These are phyloP conservation scores for Scutellaria barbata DNA, from an alignment of 257 asterid genomes.

Conservation along the genomic window DNA sequence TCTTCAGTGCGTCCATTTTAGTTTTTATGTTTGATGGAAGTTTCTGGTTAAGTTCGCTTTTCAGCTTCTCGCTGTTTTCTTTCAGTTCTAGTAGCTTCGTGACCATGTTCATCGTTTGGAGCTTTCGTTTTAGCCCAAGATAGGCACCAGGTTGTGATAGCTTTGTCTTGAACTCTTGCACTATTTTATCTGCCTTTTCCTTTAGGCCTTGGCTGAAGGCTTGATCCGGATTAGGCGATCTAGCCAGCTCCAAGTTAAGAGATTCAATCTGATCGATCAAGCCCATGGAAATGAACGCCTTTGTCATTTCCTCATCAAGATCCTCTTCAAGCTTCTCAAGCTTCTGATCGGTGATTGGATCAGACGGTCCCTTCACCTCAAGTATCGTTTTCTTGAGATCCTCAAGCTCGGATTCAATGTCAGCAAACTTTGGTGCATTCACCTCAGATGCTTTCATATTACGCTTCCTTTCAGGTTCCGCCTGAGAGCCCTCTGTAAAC, in stretches of 20 bases:
- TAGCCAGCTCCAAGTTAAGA: conserved; percentile 54
- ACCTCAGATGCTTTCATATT: conserved; percentile 56
- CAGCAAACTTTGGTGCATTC: conserved; percentile 40
- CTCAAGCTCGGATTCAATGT: conserved; percentile 50
- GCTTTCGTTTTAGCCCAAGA: conserved; percentile 51
- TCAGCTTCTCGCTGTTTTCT: conserved; percentile 51
- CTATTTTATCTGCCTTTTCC: conserved; percentile 50
- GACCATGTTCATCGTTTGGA: conserved; percentile 43
- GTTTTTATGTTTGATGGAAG: conserved; percentile 44
- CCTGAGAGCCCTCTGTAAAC: conserved; percentile 44
- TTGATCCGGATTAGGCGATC: conserved; percentile 43
- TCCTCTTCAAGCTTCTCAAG: conserved; percentile 52
- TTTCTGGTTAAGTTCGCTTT: conserved; percentile 50
- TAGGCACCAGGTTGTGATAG: conserved; percentile 53
- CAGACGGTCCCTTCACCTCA: conserved; percentile 46
- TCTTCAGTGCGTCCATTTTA: conserved; percentile 41
- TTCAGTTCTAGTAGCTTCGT: conserved; percentile 43
- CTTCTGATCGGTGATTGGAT: conserved; percentile 41
- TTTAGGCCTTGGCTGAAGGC: conserved; percentile 36
- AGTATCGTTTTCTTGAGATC: conserved; percentile 52
- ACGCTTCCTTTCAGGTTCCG: conserved; percentile 45
- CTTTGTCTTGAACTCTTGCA: conserved; percentile 48
- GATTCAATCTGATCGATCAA: conserved; percentile 45
- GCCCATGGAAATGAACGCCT: conserved; percentile 54
- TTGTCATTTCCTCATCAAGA: conserved; percentile 52